Evolutionary conservation across 768 basidiomycete genomes (phyloP).

Genomic region (Naematelia aurantialba): DNA sequence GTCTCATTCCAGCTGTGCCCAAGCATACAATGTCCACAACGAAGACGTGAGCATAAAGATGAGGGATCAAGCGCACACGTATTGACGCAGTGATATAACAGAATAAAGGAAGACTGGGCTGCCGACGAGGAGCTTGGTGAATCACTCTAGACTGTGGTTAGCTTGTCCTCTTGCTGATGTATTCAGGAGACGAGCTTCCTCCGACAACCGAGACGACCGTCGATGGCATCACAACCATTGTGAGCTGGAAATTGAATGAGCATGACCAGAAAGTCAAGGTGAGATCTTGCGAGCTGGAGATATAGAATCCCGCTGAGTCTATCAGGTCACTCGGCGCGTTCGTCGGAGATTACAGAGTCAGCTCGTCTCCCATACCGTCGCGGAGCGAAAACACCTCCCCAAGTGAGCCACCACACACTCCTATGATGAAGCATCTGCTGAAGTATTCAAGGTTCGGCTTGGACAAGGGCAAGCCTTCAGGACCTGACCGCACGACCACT

Average conservation of each 20-base stretch:
- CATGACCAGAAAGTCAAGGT: slow-evolving; percentile 95
- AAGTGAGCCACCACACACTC: slow-evolving; percentile 50
- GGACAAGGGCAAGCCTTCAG: slow-evolving; percentile 79
- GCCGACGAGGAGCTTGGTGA: background rate
- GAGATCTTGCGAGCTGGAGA: slow-evolving; percentile 17
- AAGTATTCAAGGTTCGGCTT: slow-evolving; percentile 66
- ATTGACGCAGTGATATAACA: background rate
- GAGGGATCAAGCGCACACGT: background rate
- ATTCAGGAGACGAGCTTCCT: slow-evolving; percentile 41
- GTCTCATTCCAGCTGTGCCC: background rate
- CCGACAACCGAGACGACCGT: slow-evolving; percentile 69
- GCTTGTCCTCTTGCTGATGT: background rate
- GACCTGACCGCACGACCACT: slow-evolving; percentile 82
- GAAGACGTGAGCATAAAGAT: background rate
- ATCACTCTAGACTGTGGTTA: background rate
- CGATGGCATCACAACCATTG: slow-evolving; percentile 78
- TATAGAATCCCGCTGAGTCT: background rate
- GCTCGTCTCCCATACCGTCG: slow-evolving; percentile 88
- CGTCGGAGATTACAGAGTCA: slow-evolving; percentile 83
- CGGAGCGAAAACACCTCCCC: slow-evolving; percentile 85
- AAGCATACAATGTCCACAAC: background rate
- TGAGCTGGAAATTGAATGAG: slow-evolving; percentile 80
- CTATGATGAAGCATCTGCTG: background rate
- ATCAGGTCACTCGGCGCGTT: slow-evolving; percentile 77
- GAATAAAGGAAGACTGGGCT: background rate